Evolutionary conservation across 2,329 filamentous ascomycete genomes (phyloP).

Genomic region (Ophiostoma angusticollis): DNA sequence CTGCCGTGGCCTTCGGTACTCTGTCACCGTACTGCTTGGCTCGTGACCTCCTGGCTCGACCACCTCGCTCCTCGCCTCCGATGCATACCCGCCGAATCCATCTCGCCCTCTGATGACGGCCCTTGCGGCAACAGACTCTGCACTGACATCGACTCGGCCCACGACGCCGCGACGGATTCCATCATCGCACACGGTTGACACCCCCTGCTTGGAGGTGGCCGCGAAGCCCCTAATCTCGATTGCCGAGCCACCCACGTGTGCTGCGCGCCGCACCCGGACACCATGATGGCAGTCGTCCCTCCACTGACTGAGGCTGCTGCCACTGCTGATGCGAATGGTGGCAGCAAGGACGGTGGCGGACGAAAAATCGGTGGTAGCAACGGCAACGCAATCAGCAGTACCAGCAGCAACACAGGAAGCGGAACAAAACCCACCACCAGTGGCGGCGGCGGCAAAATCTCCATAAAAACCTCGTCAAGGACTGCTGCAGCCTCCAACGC

Average conservation of each 20-base stretch:
- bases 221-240: neutral
- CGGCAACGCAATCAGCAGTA: constrained; percentile 2
- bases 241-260: neutral
- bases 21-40: neutral
- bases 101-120: constrained; percentile 12
- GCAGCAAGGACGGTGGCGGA: constrained; percentile 3
- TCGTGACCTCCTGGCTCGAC: neutral
- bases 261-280: too few relatives aligned
- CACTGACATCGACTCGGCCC: neutral
- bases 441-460: constrained; percentile 13
- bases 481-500: constrained; percentile 24
- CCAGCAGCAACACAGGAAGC: neutral
- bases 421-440: too few relatives aligned
- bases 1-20: too few relatives aligned
- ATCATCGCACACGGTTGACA: too few relatives aligned
- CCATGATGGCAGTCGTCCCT: constrained; percentile 13
- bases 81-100: constrained; percentile 9
- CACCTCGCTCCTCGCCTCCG: constrained; percentile 2
- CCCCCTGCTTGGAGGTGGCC: neutral
- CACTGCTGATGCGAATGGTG: neutral
- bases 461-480: constrained; percentile 21
- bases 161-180: neutral
- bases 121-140: constrained; percentile 9
- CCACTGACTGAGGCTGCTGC: constrained; percentile 2
- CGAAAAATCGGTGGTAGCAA: neutral